phyloP scores from a whole-genome alignment of 1,284 basidiomycete genomes.

The Sphaerobolus stellatus region DNA sequence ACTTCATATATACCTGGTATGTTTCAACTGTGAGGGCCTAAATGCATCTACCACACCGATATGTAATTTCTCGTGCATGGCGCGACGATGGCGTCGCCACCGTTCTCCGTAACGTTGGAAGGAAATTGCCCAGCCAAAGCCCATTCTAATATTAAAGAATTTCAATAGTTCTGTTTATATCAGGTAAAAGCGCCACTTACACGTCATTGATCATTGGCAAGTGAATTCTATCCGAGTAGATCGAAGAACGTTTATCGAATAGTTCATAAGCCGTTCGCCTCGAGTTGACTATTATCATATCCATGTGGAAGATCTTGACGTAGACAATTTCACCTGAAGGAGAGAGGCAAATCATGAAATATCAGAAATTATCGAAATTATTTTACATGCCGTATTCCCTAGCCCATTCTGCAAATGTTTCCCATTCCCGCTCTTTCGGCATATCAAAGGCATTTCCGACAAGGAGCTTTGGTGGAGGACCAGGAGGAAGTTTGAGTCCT shows the following conservation, averaged over 20 bases:
- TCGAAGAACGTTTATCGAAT: constrained; percentile 9
- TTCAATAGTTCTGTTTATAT: background rate
- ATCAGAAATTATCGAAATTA: background rate
- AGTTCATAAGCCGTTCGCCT: constrained; percentile 11
- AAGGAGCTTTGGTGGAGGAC: constrained; percentile 13
- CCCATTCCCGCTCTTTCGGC: constrained; percentile 16
- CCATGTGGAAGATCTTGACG: constrained; percentile 4
- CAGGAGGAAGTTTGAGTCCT: background rate
- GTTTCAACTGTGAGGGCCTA: too few species aligned
- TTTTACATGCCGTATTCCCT: constrained; percentile 18
- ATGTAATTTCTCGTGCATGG: too few species aligned
- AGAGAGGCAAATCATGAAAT: background rate
- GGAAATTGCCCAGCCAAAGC: too few species aligned
- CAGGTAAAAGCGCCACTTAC: background rate
- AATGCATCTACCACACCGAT: too few species aligned
- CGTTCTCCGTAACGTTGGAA: too few species aligned
- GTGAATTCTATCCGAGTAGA: constrained; percentile 4
- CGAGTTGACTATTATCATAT: constrained; percentile 12
- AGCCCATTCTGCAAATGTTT: constrained; percentile 18
- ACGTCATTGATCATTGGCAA: background rate
- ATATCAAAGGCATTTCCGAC: constrained; percentile 23
- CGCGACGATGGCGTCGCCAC: too few species aligned
- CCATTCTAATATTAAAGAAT: too few species aligned
- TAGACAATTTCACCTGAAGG: constrained; percentile 12
- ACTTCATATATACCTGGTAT: too few species aligned